Conservation (phyloP, 129 eudicot species). For the carrot (Daucus carota) region DNA sequence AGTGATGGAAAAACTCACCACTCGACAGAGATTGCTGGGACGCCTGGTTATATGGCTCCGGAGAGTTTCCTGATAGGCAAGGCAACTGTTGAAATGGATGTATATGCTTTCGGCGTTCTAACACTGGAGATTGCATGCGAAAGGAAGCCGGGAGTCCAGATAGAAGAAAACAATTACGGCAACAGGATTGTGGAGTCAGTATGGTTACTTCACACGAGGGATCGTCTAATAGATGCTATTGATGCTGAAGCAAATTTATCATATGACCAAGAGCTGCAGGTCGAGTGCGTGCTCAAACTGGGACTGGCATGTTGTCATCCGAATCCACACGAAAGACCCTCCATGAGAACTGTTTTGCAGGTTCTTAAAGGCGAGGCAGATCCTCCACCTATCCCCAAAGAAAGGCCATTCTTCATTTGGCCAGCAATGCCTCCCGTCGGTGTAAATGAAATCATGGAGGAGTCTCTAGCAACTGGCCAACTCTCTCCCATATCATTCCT, state of each 20-base stretch:
- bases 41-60: conserved; percentile 13
- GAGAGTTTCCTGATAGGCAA: conserved; percentile 4
- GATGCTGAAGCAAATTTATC: conserved; percentile 4
- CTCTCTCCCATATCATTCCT: conserved; percentile 7
- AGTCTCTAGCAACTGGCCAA: conserved; percentile 9
- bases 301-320: conserved; percentile 30
- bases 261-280: conserved; percentile 5
- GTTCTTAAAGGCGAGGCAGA: conserved; percentile 13
- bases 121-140: conserved; percentile 18
- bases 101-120: conserved; percentile 21
- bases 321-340: conserved; percentile 21
- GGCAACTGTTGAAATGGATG: conserved; percentile 20
- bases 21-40: conserved; percentile 8
- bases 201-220: conserved; percentile 18
- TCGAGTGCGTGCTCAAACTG: conserved; percentile 15
- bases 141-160: conserved; percentile 11
- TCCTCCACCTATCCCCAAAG: conserved; percentile 10
- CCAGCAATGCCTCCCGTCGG: conserved; percentile 2
- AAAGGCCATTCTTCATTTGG: conserved; percentile 17
- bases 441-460: not conserved
- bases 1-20: conserved; percentile 7
- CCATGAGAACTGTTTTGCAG: conserved; percentile 7
- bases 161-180: not conserved
- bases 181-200: conserved; percentile 21
- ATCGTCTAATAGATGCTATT: conserved; percentile 11